Conservation (phyloP, 139 green algal genomes). For the Gonium pectorale region DNA sequence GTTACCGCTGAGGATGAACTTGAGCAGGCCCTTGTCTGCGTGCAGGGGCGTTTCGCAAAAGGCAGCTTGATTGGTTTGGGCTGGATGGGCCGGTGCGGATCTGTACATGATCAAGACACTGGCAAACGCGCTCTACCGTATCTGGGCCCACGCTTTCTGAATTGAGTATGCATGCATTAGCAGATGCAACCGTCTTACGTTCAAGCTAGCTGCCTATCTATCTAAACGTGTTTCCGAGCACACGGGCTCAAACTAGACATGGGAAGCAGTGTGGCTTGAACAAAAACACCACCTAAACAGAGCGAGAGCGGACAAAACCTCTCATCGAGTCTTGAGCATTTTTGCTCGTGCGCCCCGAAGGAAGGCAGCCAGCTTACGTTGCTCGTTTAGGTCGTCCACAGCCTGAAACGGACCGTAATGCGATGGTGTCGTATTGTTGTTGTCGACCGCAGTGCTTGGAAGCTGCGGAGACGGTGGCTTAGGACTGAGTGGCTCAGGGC, state of each 20-base stretch:
- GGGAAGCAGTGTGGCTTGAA: background rate
- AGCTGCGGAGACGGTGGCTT: no score
- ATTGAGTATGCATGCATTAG: no score
- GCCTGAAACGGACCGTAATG: background rate
- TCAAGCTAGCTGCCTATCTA: no score
- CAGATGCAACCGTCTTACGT: no score
- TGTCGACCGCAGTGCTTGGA: no score
- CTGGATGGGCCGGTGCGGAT: no score
- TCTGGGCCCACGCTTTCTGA: no score
- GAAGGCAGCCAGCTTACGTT: conserved; percentile 1
- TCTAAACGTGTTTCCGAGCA: no score
- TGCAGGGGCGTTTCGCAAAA: background rate
- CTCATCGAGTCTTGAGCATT: background rate
- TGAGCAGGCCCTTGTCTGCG: conserved; percentile 26
- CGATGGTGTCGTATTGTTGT: no score
- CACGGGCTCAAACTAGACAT: background rate
- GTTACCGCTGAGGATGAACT: conserved; percentile 6
- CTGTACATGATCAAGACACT: no score
- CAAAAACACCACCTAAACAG: background rate
- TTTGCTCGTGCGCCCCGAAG: background rate
- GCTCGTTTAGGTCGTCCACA: background rate
- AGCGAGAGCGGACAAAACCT: background rate
- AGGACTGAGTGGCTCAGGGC: no score
- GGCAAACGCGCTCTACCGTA: no score
- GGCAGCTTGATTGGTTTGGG: background rate